Percentiles rank a stretch among this genome's conserved stretches.
These are phyloP conservation scores for Rhodotorula graminis DNA, from an alignment of 768 basidiomycete genomes.

Conservation along the genomic window DNA sequence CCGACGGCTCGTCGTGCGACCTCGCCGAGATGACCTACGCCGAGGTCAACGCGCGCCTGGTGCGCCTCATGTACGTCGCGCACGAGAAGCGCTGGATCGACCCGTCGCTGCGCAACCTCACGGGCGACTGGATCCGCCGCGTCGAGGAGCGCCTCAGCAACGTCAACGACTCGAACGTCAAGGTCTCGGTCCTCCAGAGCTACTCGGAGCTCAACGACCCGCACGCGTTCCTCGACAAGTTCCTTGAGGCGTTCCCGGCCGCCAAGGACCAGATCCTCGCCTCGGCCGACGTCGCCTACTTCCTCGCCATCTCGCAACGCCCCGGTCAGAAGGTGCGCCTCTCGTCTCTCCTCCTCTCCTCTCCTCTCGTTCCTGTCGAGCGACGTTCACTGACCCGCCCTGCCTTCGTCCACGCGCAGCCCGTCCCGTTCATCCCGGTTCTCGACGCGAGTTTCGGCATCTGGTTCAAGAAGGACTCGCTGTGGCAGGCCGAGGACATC, in stretches of 20 bases:
- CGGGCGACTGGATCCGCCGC: constrained; percentile 94
- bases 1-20: constrained; percentile 76
- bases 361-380: neutral
- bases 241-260: constrained; percentile 75
- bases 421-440: constrained; percentile 94
- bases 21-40: constrained; percentile 98
- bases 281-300: constrained; percentile 88
- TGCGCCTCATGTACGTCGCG: constrained; percentile 86
- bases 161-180: constrained; percentile 52
- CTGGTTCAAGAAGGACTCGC: constrained; percentile 99
- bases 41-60: constrained; percentile 84
- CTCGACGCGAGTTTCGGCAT: constrained; percentile 89
- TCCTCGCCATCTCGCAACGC: constrained; percentile 90
- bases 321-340: constrained; percentile 72
- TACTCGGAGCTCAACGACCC: constrained; percentile 80
- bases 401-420: constrained; percentile 44
- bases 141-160: constrained; percentile 50
- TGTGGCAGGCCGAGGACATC: constrained; percentile 97
- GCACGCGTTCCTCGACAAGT: constrained; percentile 63
- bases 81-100: constrained; percentile 94
- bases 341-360: constrained; percentile 14
- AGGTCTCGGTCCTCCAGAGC: constrained; percentile 78
- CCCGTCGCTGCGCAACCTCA: constrained; percentile 78
- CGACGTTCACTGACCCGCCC: neutral
- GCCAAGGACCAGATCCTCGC: constrained; percentile 82